phyloP scores from a whole-genome alignment of 441 rosid species.

The Erodium texanum region DNA sequence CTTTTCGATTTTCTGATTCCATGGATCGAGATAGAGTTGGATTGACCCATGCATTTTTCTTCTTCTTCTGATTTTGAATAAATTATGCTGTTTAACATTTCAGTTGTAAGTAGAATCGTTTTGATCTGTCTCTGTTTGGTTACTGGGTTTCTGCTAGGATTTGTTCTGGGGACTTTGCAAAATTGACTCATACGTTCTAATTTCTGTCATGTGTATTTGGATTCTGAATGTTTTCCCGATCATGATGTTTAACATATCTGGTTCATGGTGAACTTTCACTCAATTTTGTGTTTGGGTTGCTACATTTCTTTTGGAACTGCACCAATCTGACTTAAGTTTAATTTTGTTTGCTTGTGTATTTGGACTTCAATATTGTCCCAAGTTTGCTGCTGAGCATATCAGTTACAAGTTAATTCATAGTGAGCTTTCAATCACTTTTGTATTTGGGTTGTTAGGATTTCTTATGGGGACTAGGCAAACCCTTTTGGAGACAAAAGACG shows the following conservation, averaged over 20 bases:
- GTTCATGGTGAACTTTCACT: background rate
- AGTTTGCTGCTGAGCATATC: background rate
- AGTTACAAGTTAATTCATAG: background rate
- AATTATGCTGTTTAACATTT: background rate
- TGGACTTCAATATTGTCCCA: background rate
- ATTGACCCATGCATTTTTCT: background rate
- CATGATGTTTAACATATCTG: background rate
- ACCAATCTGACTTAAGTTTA: background rate
- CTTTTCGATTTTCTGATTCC: background rate
- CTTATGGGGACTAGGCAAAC: slow-evolving; percentile 86
- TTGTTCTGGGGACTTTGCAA: no score
- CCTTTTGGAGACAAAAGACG: slow-evolving; percentile 86
- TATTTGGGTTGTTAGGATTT: slow-evolving; percentile 37
- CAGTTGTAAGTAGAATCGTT: background rate
- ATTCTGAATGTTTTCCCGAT: background rate
- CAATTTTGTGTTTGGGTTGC: background rate
- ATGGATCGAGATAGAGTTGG: background rate
- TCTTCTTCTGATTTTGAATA: background rate
- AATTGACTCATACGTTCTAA: background rate
- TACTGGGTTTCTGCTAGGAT: no score
- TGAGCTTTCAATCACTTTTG: background rate
- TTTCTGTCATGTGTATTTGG: background rate
- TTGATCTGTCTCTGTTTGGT: no score
- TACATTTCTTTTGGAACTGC: background rate
- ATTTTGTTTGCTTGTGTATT: background rate